Conservation (phyloP, 2,329 filamentous ascomycete species). For the Exophiala lecanii-corni region DNA sequence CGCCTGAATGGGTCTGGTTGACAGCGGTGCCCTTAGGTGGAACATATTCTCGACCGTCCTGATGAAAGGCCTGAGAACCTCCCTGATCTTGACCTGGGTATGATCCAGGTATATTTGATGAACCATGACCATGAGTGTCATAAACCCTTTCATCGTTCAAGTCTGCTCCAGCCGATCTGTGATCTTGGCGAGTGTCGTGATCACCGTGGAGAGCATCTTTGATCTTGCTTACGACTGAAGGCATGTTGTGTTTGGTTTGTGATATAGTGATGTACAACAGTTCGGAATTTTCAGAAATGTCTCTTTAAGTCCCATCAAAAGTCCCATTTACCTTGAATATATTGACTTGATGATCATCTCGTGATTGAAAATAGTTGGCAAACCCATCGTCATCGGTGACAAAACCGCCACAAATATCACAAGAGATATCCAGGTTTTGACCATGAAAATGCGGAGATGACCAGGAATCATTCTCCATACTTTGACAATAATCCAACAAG, state of each 20-base stretch:
- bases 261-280: too few species aligned
- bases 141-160: background rate
- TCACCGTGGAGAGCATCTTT: background rate
- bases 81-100: background rate
- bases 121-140: background rate
- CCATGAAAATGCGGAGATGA: background rate
- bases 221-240: constrained; percentile 1
- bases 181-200: background rate
- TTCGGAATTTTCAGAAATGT: too few species aligned
- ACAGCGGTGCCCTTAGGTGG: constrained; percentile 4
- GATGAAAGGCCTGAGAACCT: background rate
- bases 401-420: too few species aligned
- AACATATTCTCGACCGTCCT: constrained; percentile 1
- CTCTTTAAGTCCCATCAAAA: too few species aligned
- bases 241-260: too few species aligned
- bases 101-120: background rate
- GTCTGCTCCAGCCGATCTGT: background rate
- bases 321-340: too few species aligned
- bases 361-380: background rate
- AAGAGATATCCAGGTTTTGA: background rate
- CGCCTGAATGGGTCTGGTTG: too few species aligned
- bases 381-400: background rate
- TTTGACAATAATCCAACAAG: background rate
- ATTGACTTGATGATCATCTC: too few species aligned
- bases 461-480: background rate